phyloP scores from a whole-genome alignment of 306 rosid genomes.

The Malus sylvestris region DNA sequence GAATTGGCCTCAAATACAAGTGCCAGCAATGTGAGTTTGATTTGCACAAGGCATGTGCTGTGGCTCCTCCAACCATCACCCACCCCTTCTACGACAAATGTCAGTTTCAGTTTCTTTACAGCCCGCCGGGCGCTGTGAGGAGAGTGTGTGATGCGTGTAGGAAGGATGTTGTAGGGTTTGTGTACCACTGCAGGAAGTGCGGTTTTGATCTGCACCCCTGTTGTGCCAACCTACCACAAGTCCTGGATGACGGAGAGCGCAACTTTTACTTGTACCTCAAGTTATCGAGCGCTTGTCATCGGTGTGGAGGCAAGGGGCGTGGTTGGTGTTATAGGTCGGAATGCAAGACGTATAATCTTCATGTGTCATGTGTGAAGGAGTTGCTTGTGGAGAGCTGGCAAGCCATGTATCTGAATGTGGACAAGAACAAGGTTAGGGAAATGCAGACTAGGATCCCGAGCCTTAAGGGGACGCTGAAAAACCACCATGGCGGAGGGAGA shows the following conservation, averaged over 20 bases:
- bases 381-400: slow-evolving; percentile 52
- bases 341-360: slow-evolving; percentile 42
- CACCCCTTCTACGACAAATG: slow-evolving; percentile 42
- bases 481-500: slow-evolving; percentile 20
- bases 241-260: slow-evolving; percentile 38
- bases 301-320: slow-evolving; percentile 40
- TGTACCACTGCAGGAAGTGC: slow-evolving; percentile 43
- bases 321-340: slow-evolving; percentile 49
- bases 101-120: slow-evolving; percentile 29
- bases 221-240: slow-evolving; percentile 49
- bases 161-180: slow-evolving; percentile 37
- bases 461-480: slow-evolving; percentile 33
- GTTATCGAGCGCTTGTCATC: slow-evolving; percentile 32
- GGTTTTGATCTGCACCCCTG: slow-evolving; percentile 55
- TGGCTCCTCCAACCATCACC: slow-evolving; percentile 18
- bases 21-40: slow-evolving; percentile 37
- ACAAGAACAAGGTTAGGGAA: slow-evolving; percentile 41
- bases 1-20: slow-evolving; percentile 48
- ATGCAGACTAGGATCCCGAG: slow-evolving; percentile 44
- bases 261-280: slow-evolving; percentile 33
- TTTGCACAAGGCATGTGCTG: slow-evolving; percentile 39
- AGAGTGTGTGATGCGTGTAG: slow-evolving; percentile 45
- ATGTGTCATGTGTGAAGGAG: slow-evolving; percentile 48
- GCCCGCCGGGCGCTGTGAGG: slow-evolving; percentile 25
- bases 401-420: slow-evolving; percentile 38